Evolutionary conservation across 164 flowering plant genomes (phyloP), one percentile per base, ranked within the genome.

Genomic region (Liriodendron chinense): DNA sequence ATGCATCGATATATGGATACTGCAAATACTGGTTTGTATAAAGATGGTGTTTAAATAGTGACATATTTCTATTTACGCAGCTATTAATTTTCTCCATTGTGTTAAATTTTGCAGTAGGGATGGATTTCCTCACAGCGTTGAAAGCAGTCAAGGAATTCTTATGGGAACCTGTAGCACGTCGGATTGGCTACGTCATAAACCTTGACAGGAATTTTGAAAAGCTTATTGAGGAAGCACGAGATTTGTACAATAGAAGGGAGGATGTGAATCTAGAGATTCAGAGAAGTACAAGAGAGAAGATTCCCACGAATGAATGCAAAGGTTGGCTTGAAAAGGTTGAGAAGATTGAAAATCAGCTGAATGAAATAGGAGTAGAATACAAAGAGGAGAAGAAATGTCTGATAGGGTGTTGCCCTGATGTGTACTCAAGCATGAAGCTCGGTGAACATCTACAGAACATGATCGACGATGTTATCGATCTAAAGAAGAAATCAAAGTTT

Each of bases 351-450:
- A 18, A 47, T 43, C 9, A 69, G n/a, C 4, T 47, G 53, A 20
- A 47, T 2, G 22, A 21, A 47, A 21, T 69, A 26, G 24, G 2
- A 47, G 18, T 8, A n/a, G 56, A 21, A 47, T 10, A n/a, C 47
- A 9, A 21, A 47, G 62, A 53, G 50, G 34, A 70, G 0, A 24
- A 70, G 72, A 70, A 23, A 70, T 70, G 72, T 14, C 16, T 70
- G 18, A 16, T 7, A 14, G 62, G 72, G 12, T 53, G 56, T 5
- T 70, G 72, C 20, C 62, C 62, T 49, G 23, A 70, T 53, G 21
- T 70, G 49, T 70, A 12, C 10, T 70, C 2, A 14, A 23, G 71
- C 12, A 12, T 20, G 53, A 69, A 69, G 16, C 18, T 69, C 1
- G 56, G 71, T n/a, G 47, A 69, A 21, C 57, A 4, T 47, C 4